These are phyloP conservation scores for Fraxinus excelsior DNA, from an alignment of 257 asterid species.

Conservation along the genomic window DNA sequence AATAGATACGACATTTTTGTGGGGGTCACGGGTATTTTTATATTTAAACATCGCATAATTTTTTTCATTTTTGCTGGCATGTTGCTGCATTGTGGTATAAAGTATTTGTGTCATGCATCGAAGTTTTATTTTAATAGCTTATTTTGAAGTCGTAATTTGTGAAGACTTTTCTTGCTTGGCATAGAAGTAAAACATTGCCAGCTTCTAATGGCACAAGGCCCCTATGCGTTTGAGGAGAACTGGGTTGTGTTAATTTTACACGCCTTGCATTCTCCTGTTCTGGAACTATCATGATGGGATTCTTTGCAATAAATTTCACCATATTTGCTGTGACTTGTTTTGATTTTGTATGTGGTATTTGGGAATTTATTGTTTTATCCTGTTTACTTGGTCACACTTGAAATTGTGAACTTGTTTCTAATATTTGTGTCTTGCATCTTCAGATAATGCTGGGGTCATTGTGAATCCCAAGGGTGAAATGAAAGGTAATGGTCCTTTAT, in stretches of 20 bases:
- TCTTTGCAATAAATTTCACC: background rate
- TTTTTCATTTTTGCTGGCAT: no score
- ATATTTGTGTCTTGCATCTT: background rate
- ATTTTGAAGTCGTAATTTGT: background rate
- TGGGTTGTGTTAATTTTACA: background rate
- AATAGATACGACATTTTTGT: no score
- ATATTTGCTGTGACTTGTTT: background rate
- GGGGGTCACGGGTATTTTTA: no score
- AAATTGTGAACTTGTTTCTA: background rate
- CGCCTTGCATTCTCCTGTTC: background rate
- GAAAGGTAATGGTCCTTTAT: constrained; percentile 42
- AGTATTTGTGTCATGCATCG: background rate
- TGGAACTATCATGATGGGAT: background rate
- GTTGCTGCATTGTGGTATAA: background rate
- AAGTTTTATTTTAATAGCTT: background rate
- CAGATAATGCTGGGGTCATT: constrained; percentile 66
- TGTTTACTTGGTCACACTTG: background rate
- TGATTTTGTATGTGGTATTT: background rate
- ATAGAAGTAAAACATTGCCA: background rate
- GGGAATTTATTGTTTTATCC: background rate
- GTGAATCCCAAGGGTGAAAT: constrained; percentile 67
- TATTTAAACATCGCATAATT: background rate
- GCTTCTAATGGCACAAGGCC: background rate
- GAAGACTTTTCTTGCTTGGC: background rate
- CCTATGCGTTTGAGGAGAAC: background rate